A percentile compares a stretch with the other conserved stretches of the same genome.
phyloP scores from a whole-genome alignment of 306 rosid species.

The Castanea mollissima region DNA sequence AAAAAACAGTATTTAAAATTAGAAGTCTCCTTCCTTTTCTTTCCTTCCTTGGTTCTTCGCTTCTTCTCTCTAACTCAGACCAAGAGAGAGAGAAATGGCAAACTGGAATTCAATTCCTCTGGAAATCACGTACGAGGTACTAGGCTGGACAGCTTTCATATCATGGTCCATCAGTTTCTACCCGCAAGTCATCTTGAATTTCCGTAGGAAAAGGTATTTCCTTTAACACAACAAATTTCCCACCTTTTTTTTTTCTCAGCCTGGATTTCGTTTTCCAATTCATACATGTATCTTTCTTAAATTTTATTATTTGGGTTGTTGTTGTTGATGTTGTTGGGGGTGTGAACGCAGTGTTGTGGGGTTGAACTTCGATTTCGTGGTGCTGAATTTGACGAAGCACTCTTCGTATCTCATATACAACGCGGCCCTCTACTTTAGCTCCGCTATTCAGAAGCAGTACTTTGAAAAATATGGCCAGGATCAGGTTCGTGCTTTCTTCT shows the following conservation, averaged over 20 bases:
- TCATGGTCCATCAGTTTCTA: conserved; percentile 77
- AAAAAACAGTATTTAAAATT: too few relatives aligned
- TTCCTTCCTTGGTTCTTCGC: neutral
- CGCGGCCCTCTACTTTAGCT: conserved; percentile 71
- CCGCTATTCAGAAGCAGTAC: conserved; percentile 68
- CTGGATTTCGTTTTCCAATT: neutral
- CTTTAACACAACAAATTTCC: neutral
- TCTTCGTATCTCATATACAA: conserved; percentile 79
- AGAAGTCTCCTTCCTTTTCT: too few relatives aligned
- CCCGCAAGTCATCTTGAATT: conserved; percentile 82
- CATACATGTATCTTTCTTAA: neutral
- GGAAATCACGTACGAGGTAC: conserved; percentile 53
- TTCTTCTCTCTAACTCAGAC: too few relatives aligned
- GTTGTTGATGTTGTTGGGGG: neutral
- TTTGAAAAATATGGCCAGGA: conserved; percentile 57
- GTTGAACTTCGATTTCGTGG: conserved; percentile 76
- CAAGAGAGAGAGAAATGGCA: conserved; percentile 39
- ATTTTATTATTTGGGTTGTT: neutral
- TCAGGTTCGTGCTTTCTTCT: conserved; percentile 46
- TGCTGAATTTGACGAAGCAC: conserved; percentile 85
- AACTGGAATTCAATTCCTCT: conserved; percentile 76
- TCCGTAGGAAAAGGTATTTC: conserved; percentile 67
- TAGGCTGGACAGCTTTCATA: conserved; percentile 77
- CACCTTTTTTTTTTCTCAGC: neutral
- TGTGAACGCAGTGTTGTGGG: conserved; percentile 71